Evolutionary conservation across 345 rosid species (phyloP).

Genomic region (Atalantia buxifolia): DNA sequence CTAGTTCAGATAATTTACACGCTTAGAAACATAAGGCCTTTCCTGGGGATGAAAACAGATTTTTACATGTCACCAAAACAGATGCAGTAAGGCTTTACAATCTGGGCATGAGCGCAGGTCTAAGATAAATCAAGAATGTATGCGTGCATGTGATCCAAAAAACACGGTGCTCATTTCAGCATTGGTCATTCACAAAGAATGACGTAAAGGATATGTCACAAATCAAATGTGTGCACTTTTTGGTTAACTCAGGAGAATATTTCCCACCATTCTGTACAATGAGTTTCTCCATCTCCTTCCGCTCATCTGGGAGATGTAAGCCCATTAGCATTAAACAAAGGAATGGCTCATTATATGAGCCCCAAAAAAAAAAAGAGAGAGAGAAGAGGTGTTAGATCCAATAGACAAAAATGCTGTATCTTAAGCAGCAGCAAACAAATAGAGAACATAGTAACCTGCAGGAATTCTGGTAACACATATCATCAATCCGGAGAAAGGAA

Average conservation of each 20-base stretch:
- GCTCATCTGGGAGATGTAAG: slow-evolving; percentile 50
- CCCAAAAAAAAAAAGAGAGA: background rate
- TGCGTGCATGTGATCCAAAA: slow-evolving; percentile 14
- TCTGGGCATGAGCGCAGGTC: background rate
- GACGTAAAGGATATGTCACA: slow-evolving; percentile 77
- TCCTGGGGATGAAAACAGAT: background rate
- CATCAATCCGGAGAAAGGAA: slow-evolving; percentile 81
- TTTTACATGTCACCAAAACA: background rate
- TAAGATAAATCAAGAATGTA: background rate
- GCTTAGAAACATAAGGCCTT: background rate
- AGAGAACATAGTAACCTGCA: slow-evolving; percentile 49
- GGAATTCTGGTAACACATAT: slow-evolving; percentile 76
- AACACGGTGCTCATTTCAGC: background rate
- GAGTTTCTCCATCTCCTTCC: slow-evolving; percentile 70
- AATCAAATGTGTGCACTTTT: slow-evolving; percentile 86
- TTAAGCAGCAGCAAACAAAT: slow-evolving; percentile 13
- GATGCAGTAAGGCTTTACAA: background rate
- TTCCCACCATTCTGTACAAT: slow-evolving; percentile 74
- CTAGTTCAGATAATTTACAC: background rate
- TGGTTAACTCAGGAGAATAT: slow-evolving; percentile 80
- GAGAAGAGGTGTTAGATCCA: too few species aligned
- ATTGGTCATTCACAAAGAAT: slow-evolving; percentile 12
- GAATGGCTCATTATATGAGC: background rate
- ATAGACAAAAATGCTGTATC: background rate
- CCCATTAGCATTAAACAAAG: slow-evolving; percentile 23